phyloP scores from a whole-genome alignment of 2,329 filamentous ascomycete genomes.

The Botrytis paeoniae region DNA sequence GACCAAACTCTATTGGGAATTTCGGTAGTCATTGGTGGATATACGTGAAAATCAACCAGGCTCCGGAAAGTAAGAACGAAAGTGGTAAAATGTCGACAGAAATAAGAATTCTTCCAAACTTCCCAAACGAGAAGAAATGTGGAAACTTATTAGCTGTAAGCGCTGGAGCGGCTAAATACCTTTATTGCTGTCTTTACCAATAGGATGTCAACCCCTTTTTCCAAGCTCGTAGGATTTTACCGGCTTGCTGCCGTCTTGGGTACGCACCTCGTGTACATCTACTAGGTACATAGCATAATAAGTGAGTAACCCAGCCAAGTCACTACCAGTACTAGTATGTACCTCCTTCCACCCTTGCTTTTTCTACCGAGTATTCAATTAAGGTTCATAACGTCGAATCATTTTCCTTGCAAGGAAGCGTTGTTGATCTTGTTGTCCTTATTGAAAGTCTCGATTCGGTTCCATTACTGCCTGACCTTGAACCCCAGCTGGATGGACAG shows the following conservation, averaged over 20 bases:
- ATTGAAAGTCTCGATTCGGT: background rate
- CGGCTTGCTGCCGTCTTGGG: background rate
- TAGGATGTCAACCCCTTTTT: background rate
- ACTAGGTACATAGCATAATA: background rate
- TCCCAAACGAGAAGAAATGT: background rate
- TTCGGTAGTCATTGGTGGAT: background rate
- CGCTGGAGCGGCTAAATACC: background rate
- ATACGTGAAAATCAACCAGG: background rate
- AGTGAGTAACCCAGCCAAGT: background rate
- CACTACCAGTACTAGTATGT: background rate
- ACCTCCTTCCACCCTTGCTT: background rate
- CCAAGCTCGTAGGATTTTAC: background rate
- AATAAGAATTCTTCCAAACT: background rate
- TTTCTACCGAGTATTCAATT: background rate
- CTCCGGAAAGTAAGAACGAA: background rate
- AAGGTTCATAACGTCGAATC: background rate
- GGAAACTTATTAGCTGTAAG: background rate
- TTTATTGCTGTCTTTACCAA: background rate
- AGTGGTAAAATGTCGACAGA: background rate
- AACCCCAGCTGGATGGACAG: background rate
- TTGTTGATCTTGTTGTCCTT: background rate
- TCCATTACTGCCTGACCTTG: background rate
- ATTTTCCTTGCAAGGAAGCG: background rate
- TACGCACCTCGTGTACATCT: background rate
- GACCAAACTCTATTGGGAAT: background rate